phyloP scores from a whole-genome alignment of 306 rosid genomes.

The Lagenaria siceraria region DNA sequence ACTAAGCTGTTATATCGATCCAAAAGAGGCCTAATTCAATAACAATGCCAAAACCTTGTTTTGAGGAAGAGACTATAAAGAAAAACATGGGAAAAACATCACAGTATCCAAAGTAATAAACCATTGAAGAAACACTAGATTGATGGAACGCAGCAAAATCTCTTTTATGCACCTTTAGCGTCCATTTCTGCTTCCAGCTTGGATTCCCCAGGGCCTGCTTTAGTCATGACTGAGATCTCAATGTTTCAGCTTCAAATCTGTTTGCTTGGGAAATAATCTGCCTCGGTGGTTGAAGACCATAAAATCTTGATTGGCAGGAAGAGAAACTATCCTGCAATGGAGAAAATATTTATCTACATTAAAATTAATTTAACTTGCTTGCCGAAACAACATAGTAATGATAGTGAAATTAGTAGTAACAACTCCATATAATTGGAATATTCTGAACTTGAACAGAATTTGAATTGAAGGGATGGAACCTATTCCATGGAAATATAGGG shows the following conservation, averaged over 20 bases:
- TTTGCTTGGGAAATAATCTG: conserved; percentile 33
- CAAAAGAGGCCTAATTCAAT: background rate
- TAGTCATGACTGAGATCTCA: conserved; percentile 9
- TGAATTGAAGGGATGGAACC: background rate
- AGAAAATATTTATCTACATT: background rate
- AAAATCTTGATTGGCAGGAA: conserved; percentile 66
- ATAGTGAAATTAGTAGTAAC: background rate
- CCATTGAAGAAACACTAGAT: background rate
- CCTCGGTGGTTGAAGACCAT: conserved; percentile 90
- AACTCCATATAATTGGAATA: background rate
- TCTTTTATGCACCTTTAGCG: background rate
- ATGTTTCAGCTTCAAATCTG: conserved; percentile 41
- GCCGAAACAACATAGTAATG: background rate
- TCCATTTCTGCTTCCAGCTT: background rate
- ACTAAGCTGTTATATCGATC: background rate
- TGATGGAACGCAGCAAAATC: background rate
- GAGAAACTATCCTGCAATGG: conserved; percentile 61
- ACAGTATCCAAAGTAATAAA: background rate
- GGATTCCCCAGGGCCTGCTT: background rate
- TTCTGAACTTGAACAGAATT: background rate
- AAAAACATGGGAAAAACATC: background rate
- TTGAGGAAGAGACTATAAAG: background rate
- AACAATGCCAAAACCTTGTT: background rate
- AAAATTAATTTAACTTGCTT: background rate
- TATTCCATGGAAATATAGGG: background rate